Conservation (phyloP, 495 filamentous ascomycete species). For the Podospora pseudopauciseta region DNA sequence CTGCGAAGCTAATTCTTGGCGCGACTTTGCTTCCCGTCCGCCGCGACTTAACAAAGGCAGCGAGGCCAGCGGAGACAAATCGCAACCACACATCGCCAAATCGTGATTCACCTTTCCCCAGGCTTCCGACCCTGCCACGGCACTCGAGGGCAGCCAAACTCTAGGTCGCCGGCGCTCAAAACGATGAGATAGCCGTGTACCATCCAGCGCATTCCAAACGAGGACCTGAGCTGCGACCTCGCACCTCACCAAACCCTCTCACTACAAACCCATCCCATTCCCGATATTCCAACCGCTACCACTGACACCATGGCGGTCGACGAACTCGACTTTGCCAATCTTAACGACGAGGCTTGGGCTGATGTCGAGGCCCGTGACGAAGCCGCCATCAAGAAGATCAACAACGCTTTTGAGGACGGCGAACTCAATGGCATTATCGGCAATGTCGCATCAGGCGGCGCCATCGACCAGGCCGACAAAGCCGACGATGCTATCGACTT, state of each 20-base stretch:
- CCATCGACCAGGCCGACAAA: constrained; percentile 37
- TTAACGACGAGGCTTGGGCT: constrained; percentile 30
- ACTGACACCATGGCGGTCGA: constrained; percentile 7
- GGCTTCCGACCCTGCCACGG: neutral
- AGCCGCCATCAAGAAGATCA: constrained; percentile 21
- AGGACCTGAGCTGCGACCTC: neutral
- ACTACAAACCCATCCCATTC: too few relatives aligned
- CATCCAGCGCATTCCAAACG: neutral
- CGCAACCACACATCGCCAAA: neutral
- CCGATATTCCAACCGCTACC: neutral
- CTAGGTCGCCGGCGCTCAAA: neutral
- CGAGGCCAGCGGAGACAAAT: neutral
- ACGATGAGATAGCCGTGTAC: neutral
- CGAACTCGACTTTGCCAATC: constrained; percentile 19
- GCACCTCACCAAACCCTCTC: neutral
- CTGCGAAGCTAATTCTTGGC: neutral
- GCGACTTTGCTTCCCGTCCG: neutral
- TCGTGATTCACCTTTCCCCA: neutral
- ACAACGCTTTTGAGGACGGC: constrained; percentile 14
- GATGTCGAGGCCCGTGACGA: constrained; percentile 30
- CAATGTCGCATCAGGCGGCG: constrained; percentile 26
- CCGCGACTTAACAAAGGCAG: neutral
- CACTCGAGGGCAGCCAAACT: neutral
- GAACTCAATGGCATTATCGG: constrained; percentile 18
- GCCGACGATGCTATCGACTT: constrained; percentile 62